Conservation (phyloP, 805 yeast species). For the Candida nitratophila region DNA sequence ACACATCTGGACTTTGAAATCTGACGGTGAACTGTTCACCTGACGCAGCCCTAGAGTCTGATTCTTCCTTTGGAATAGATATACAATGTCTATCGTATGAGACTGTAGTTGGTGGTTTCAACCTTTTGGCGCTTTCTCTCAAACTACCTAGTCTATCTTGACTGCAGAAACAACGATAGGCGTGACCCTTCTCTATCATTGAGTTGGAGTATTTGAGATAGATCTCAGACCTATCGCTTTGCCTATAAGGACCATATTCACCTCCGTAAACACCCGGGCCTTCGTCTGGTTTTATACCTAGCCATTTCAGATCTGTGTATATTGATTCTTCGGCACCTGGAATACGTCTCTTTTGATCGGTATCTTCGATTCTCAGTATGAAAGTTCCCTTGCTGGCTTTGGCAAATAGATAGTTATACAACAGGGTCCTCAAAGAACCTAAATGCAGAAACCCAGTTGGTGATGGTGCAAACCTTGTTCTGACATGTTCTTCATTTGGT, state of each 20-base stretch:
- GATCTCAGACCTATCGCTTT: conserved; percentile 67
- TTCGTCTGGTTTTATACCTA: conserved; percentile 71
- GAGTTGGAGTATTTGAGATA: conserved; percentile 53
- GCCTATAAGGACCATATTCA: conserved; percentile 83
- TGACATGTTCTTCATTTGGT: conserved; percentile 32
- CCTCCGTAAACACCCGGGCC: conserved; percentile 70
- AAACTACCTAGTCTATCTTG: conserved; percentile 66
- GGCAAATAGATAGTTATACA: conserved; percentile 83
- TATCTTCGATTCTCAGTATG: conserved; percentile 80
- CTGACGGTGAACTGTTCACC: conserved; percentile 52
- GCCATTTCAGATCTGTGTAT: conserved; percentile 70
- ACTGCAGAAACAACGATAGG: conserved; percentile 83
- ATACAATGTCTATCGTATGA: conserved; percentile 86
- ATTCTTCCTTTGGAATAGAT: conserved; percentile 32
- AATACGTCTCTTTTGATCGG: conserved; percentile 77
- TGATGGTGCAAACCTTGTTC: conserved; percentile 96
- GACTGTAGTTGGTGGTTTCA: conserved; percentile 86
- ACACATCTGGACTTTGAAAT: conserved; percentile 65
- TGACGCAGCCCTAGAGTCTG: conserved; percentile 26
- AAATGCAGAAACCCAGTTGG: conserved; percentile 95
- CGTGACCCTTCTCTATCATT: conserved; percentile 58
- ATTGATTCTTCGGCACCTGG: conserved; percentile 79
- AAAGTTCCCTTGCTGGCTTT: conserved; percentile 74
- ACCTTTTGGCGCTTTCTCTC: conserved; percentile 62
- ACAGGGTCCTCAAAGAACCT: conserved; percentile 90